These are phyloP conservation scores for Eimeria maxima DNA, from an alignment of 169 alveolate species.

Conservation along the genomic window DNA sequence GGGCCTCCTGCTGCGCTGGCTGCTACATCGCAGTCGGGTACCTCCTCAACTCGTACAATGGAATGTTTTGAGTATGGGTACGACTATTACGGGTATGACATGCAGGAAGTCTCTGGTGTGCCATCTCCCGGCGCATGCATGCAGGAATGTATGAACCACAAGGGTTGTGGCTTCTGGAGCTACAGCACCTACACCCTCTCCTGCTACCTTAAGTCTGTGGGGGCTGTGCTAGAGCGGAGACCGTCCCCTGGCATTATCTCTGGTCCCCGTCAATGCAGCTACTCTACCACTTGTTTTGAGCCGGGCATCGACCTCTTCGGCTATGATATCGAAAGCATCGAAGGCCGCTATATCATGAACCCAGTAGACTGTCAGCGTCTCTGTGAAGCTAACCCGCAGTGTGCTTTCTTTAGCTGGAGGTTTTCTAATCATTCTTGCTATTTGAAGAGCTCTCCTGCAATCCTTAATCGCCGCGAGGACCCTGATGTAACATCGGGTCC, in stretches of 20 bases:
- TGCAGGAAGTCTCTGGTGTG: not conserved
- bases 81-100: conserved; percentile 13
- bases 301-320: conserved; percentile 68
- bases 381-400: conserved; percentile 42
- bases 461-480: conserved; percentile 59
- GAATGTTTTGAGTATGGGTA: conserved; percentile 56
- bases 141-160: not conserved
- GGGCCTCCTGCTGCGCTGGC: not conserved
- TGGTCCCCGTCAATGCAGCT: conserved; percentile 34
- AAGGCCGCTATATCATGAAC: conserved; percentile 17
- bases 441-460: conserved; percentile 44
- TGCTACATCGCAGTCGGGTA: no score
- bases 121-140: not conserved
- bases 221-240: conserved; percentile 4
- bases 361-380: conserved; percentile 67
- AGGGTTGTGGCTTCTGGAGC: conserved; percentile 56
- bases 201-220: conserved; percentile 29
- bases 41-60: not conserved
- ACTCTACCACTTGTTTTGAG: conserved; percentile 29
- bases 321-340: conserved; percentile 73
- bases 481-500: conserved; percentile 62
- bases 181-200: not conserved
- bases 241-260: not conserved
- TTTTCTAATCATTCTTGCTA: conserved; percentile 35
- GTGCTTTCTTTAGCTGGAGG: conserved; percentile 66